These are phyloP conservation scores for Pichia heedii DNA, from an alignment of 805 yeast genomes.

Conservation along the genomic window DNA sequence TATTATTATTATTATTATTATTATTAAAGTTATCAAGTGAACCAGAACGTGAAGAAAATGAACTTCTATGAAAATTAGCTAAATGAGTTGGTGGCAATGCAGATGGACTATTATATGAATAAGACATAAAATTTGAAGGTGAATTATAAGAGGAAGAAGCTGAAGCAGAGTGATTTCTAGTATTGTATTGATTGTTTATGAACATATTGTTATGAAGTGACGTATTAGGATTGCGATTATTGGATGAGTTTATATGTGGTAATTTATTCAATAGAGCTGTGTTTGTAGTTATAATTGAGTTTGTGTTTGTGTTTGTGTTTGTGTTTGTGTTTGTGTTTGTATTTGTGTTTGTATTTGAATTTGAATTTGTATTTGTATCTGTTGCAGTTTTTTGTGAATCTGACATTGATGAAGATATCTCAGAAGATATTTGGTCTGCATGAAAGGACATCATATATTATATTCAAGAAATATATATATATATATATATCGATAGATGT, in stretches of 20 bases:
- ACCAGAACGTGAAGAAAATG: constrained; percentile 21
- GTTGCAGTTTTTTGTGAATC: too few species aligned
- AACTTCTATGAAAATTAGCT: constrained; percentile 18
- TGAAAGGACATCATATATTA: not conserved
- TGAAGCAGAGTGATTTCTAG: constrained; percentile 4
- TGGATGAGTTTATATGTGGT: not conserved
- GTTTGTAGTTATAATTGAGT: not conserved
- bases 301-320: not conserved
- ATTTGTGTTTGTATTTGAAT: not conserved
- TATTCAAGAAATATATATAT: too few species aligned
- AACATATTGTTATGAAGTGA: not conserved
- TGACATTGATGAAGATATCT: not conserved
- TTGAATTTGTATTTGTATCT: not conserved
- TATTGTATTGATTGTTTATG: not conserved
- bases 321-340: not conserved
- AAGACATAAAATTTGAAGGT: constrained; percentile 22
- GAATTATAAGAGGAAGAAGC: constrained; percentile 22
- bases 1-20: not conserved
- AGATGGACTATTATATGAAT: constrained; percentile 25
- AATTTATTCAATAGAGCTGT: too few species aligned
- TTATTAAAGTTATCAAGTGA: constrained; percentile 14
- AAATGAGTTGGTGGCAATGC: constrained; percentile 23
- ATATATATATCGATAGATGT: too few species aligned
- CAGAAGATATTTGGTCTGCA: not conserved
- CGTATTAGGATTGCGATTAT: not conserved